phyloP scores from a whole-genome alignment of 2,329 filamentous ascomycete genomes.

The Trichoderma brevicompactum region DNA sequence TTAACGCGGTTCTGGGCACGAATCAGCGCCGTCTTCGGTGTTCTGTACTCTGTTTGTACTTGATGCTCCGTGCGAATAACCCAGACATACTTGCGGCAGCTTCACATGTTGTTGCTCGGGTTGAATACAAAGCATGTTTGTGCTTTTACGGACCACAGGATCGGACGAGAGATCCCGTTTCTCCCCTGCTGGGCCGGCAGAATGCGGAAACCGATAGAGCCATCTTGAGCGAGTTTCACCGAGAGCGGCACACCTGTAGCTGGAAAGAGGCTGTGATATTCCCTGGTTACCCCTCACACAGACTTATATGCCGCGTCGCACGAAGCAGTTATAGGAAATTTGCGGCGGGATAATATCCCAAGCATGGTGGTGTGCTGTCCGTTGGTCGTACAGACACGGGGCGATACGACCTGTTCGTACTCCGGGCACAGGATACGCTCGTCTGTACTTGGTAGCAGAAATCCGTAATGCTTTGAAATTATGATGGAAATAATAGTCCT shows the following conservation, averaged over 20 bases:
- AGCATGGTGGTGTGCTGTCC: background rate
- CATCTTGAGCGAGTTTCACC: constrained; percentile 15
- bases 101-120: too few species aligned
- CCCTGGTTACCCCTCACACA: constrained; percentile 8
- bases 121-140: too few species aligned
- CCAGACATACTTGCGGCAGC: too few species aligned
- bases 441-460: background rate
- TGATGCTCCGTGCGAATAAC: too few species aligned
- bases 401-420: background rate
- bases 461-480: background rate
- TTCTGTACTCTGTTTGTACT: background rate
- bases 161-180: background rate
- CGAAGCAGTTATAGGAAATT: background rate
- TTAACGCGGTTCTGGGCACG: constrained; percentile 7
- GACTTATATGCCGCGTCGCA: constrained; percentile 7
- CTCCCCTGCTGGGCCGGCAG: constrained; percentile 1
- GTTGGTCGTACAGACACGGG: background rate
- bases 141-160: too few species aligned
- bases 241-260: background rate
- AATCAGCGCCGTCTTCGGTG: constrained; percentile 5
- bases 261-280: constrained; percentile 5
- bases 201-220: constrained; percentile 8
- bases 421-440: background rate
- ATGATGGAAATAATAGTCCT: background rate
- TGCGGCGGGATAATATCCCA: background rate